Percentiles rank a stretch among this genome's conserved stretches.
These are phyloP conservation scores for Hibiscus mutabilis DNA, from an alignment of 345 rosid genomes.

Conservation along the genomic window DNA sequence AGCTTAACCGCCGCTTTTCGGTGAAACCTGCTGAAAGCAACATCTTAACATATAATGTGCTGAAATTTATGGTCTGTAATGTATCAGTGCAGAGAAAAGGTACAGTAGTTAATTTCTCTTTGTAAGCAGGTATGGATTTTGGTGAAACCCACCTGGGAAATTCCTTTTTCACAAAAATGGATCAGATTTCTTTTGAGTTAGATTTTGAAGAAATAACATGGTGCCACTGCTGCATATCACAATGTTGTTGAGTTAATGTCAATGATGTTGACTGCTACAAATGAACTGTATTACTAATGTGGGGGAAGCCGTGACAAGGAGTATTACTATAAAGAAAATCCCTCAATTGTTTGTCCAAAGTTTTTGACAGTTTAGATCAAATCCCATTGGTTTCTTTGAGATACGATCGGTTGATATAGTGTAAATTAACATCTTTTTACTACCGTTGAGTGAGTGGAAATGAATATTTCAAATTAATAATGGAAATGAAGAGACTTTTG, in stretches of 20 bases:
- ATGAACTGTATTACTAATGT: no score
- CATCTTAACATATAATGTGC: constrained; percentile 6
- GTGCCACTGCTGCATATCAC: not conserved
- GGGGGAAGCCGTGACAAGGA: no score
- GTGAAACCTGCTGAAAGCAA: constrained; percentile 5
- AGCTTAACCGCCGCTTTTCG: not conserved
- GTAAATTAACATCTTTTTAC: no score
- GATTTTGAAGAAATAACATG: not conserved
- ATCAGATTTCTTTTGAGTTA: not conserved
- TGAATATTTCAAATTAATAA: no score
- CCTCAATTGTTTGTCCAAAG: no score
- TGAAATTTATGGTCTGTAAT: not conserved
- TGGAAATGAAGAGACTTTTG: no score
- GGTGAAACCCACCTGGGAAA: constrained; percentile 4
- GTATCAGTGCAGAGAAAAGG: not conserved
- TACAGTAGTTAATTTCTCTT: not conserved
- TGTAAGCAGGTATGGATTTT: not conserved
- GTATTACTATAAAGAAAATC: no score
- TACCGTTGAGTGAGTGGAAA: no score
- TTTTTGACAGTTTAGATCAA: no score
- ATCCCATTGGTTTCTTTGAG: no score
- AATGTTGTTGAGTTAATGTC: not conserved
- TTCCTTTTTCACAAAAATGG: not conserved
- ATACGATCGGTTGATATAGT: no score
- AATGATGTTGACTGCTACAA: not conserved